Evolutionary conservation across 2,329 filamentous ascomycete species (phyloP), one percentile per base, ranked within the genome.

Genomic region (Aureobasidium mangrovei): DNA sequence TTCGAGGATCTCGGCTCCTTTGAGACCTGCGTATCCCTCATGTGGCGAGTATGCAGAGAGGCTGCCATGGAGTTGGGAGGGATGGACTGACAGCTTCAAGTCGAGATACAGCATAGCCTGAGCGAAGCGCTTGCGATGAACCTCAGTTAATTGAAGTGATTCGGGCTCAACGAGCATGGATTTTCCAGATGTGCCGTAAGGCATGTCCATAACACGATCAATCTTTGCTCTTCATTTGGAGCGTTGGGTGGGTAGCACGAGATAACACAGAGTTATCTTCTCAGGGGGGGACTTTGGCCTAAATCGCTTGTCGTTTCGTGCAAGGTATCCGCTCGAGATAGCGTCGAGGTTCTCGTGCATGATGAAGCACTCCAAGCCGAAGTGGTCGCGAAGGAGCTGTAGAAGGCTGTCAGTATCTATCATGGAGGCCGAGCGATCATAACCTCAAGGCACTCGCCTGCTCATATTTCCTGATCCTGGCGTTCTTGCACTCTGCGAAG

Each of bases 21-120:
- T 18, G 18, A 18, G 18, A 18, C 18, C 18, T 18, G 18, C 18
- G 18, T 18, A 38, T 38, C 35, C n/a, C 9, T 38, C 9, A 38
- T 9, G n/a, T 9, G 38, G 4, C 8, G 47, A 42, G 7, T 18
- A 6, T n/a, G 36, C 47, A 9, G 38, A 52, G 1, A 52, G 18
- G n/a, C 26, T 4, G 27, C 6, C 24, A 6, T 26, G 18, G n/a
- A 52, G 31, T 9, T 52, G 47, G 7, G 47, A 41, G 9, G 47
- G 47, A 9, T 52, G 47, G 10, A 42, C 47, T 12, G 47, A 52
- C 1, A 35, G 47, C n/a, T 42, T 42, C 47, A 52, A 42, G 36
- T 6, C 31, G 4, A 52, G 47, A 2, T 8, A 28, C 7, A 10
- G 1, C 47, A 52, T 32, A 24, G 47, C 47, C 12, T n/a, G 27